These are phyloP conservation scores for Helotiales sp. DNA, from an alignment of 2,329 filamentous ascomycete species.

Conservation along the genomic window DNA sequence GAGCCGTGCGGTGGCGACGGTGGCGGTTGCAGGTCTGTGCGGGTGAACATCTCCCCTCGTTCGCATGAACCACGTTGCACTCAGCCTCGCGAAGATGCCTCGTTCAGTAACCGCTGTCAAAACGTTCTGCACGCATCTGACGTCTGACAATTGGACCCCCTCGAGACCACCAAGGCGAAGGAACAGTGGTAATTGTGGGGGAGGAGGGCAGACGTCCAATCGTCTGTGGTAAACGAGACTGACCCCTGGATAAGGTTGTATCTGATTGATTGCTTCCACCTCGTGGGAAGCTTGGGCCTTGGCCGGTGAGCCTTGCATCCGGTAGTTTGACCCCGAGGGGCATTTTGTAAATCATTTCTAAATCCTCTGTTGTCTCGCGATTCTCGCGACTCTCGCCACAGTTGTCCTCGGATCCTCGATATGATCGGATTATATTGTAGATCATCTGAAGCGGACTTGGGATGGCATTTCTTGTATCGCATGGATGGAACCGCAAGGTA, in stretches of 20 bases:
- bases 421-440: not conserved
- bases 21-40: constrained; percentile 11
- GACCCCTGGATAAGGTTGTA: not conserved
- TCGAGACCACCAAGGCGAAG: not conserved
- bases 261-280: not conserved
- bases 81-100: constrained; percentile 18
- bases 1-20: not conserved
- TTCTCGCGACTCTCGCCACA: not conserved
- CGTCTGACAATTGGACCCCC: constrained; percentile 7
- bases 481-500: not conserved
- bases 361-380: not conserved
- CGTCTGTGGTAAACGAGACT: not conserved
- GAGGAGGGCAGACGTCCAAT: not conserved
- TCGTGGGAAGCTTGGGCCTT: not conserved
- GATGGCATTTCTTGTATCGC: not conserved
- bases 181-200: not conserved
- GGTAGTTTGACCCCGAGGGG: not conserved
- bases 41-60: constrained; percentile 8
- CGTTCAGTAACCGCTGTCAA: not conserved
- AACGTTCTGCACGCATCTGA: not conserved
- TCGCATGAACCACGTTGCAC: constrained; percentile 11
- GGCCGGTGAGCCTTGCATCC: constrained; percentile 7
- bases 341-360: not conserved
- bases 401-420: not conserved
- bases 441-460: not conserved